Conservation (phyloP, 352 stramenopile genomes). For the Bremia lactucae region DNA sequence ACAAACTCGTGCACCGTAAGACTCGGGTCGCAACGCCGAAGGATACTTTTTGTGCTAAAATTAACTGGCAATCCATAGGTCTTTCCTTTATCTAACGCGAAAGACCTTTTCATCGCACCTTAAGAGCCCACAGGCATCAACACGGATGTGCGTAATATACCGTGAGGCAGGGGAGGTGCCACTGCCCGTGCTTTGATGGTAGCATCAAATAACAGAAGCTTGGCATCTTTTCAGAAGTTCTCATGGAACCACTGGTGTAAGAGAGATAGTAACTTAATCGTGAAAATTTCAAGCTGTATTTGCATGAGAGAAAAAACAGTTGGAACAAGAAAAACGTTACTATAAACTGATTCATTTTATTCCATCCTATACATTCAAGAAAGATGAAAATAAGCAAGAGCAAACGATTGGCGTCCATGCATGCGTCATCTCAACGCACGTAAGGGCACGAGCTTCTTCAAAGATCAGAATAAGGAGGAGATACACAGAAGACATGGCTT, state of each 20-base stretch:
- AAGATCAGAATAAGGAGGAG: too few relatives aligned
- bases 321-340: too few relatives aligned
- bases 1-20: slow-evolving; percentile 94
- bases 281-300: too few relatives aligned
- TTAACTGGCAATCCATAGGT: slow-evolving; percentile 82
- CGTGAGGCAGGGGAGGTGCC: slow-evolving; percentile 77
- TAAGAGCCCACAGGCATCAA: slow-evolving; percentile 98
- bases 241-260: too few relatives aligned
- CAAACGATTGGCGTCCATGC: too few relatives aligned
- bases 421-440: too few relatives aligned
- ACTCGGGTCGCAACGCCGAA: slow-evolving; percentile 89
- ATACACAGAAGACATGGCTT: slow-evolving; percentile 7
- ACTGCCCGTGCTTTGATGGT: slow-evolving; percentile 56
- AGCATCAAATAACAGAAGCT: slow-evolving; percentile 34
- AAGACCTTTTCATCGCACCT: slow-evolving; percentile 91
- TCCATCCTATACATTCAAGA: too few relatives aligned
- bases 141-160: slow-evolving; percentile 84
- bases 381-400: background rate
- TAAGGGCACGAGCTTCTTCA: too few relatives aligned
- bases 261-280: too few relatives aligned
- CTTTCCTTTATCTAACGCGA: slow-evolving; percentile 57
- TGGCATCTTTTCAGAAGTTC: slow-evolving; percentile 31
- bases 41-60: slow-evolving; percentile 98
- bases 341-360: too few relatives aligned
- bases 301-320: too few relatives aligned